These are phyloP conservation scores for Boeremia exigua DNA, from an alignment of 2,329 filamentous ascomycete genomes.

Conservation along the genomic window DNA sequence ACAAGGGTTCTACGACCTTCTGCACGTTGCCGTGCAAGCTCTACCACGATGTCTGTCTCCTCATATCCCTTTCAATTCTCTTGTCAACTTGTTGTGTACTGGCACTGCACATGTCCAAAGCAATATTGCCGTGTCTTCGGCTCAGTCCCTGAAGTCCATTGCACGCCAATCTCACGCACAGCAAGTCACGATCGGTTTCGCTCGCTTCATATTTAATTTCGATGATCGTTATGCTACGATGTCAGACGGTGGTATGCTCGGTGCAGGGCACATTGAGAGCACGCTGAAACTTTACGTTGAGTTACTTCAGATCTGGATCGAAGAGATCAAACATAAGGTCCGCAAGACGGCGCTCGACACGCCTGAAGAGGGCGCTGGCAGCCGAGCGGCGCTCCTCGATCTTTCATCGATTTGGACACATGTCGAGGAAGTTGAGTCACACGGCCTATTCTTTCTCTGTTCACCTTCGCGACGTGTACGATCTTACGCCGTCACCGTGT, in stretches of 20 bases:
- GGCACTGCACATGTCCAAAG: constrained; percentile 94
- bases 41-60: constrained; percentile 90
- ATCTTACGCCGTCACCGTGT: constrained; percentile 87
- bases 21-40: constrained; percentile 94
- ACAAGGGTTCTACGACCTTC: constrained; percentile 91
- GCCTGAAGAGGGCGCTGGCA: constrained; percentile 69
- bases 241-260: constrained; percentile 96
- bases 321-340: constrained; percentile 88
- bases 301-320: constrained; percentile 94
- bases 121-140: constrained; percentile 90
- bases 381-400: constrained; percentile 78
- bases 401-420: constrained; percentile 88
- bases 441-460: constrained; percentile 95
- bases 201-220: constrained; percentile 97
- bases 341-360: constrained; percentile 72
- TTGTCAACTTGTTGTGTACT: constrained; percentile 94
- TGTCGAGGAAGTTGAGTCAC: constrained; percentile 95
- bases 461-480: constrained; percentile 92
- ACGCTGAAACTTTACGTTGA: constrained; percentile 93
- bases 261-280: constrained; percentile 90
- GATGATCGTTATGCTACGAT: constrained; percentile 97
- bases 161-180: constrained; percentile 92
- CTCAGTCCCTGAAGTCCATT: constrained; percentile 92
- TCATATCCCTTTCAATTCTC: constrained; percentile 88
- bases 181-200: constrained; percentile 94